Conservation (phyloP, 805 yeast genomes). For the Deakozyma indianensis region DNA sequence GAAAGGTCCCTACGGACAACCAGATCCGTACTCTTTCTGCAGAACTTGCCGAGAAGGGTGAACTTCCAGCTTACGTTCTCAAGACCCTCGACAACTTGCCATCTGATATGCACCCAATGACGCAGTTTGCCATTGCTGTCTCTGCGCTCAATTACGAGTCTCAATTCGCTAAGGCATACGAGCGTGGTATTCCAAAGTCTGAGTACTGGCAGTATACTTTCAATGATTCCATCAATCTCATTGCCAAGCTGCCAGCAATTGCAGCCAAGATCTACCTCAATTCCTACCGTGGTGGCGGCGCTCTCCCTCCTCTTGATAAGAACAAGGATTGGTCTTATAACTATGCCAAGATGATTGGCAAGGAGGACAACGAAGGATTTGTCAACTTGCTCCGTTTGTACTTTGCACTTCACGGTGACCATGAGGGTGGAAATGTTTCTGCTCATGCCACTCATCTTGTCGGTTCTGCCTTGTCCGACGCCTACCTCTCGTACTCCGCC, state of each 20-base stretch:
- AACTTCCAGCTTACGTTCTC: slow-evolving; percentile 49
- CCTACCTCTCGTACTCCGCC: slow-evolving; percentile 65
- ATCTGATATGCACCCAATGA: slow-evolving; percentile 65
- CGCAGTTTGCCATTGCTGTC: slow-evolving; percentile 65
- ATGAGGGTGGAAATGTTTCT: slow-evolving; percentile 82
- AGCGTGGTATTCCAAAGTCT: slow-evolving; percentile 49
- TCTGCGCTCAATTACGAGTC: slow-evolving; percentile 62
- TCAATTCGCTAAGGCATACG: slow-evolving; percentile 57
- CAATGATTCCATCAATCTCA: slow-evolving; percentile 56
- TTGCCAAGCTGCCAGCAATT: slow-evolving; percentile 60
- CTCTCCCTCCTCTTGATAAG: slow-evolving; percentile 22
- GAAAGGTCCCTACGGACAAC: slow-evolving; percentile 48
- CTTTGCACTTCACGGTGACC: slow-evolving; percentile 73
- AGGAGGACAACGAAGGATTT: slow-evolving; percentile 50
- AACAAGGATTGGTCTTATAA: slow-evolving; percentile 49
- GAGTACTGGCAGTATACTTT: slow-evolving; percentile 65
- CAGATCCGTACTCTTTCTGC: slow-evolving; percentile 42
- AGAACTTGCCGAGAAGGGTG: slow-evolving; percentile 51
- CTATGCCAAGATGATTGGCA: slow-evolving; percentile 49
- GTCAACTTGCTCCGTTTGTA: slow-evolving; percentile 69
- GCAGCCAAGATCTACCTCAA: slow-evolving; percentile 67
- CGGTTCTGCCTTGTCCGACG: slow-evolving; percentile 70
- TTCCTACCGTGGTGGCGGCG: slow-evolving; percentile 37
- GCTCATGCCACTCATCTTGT: slow-evolving; percentile 80
- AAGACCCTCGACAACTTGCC: slow-evolving; percentile 53